These are phyloP conservation scores for Triticum monococcum DNA, from an alignment of 176 grass and related monocot genomes.

Conservation along the genomic window DNA sequence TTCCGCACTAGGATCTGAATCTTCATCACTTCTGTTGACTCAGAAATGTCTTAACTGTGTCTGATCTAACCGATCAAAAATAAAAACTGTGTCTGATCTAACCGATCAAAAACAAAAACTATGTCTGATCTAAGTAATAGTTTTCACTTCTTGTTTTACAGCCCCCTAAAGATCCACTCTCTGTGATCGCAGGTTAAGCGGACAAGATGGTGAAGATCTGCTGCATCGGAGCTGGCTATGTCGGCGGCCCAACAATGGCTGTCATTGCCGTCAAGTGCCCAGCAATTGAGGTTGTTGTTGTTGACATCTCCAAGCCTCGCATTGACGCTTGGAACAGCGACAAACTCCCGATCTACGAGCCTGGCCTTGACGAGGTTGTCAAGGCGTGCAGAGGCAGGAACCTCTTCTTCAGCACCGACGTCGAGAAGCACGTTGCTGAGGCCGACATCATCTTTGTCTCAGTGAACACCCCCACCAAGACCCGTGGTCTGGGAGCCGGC, in stretches of 20 bases:
- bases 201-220: conserved; percentile 24
- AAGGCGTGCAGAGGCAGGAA: conserved; percentile 79
- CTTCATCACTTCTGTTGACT: not conserved
- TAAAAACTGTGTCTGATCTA: not conserved
- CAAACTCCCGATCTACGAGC: conserved; percentile 73
- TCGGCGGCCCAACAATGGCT: conserved; percentile 54
- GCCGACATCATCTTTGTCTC: conserved; percentile 88
- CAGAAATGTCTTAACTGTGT: not conserved
- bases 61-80: no score
- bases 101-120: not conserved
- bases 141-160: not conserved
- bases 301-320: conserved; percentile 70
- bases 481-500: conserved; percentile 79
- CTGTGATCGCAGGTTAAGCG: not conserved
- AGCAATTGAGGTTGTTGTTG: conserved; percentile 66
- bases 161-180: not conserved
- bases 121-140: not conserved
- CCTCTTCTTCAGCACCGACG: conserved; percentile 87
- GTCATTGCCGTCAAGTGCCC: conserved; percentile 87
- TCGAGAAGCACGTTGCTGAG: conserved; percentile 75
- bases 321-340: conserved; percentile 89
- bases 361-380: conserved; percentile 73
- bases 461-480: conserved; percentile 86
- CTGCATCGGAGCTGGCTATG: conserved; percentile 24
- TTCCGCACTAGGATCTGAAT: not conserved